Evolutionary conservation across 106 monocot species (phyloP).

Genomic region (Dendrobium catenatum): DNA sequence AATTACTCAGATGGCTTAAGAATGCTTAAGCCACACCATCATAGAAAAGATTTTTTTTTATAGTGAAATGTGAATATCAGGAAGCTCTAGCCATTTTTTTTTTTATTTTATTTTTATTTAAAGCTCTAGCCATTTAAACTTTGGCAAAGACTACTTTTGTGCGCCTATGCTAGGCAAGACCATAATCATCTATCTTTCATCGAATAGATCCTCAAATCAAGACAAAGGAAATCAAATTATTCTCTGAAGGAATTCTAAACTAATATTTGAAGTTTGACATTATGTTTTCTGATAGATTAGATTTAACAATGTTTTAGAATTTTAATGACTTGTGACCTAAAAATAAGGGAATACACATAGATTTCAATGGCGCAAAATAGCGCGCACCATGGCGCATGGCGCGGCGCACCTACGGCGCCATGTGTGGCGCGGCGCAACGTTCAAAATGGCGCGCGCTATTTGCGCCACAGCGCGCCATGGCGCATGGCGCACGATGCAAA

Average conservation of each 20-base stretch:
- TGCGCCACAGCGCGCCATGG: no score
- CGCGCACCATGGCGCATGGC: no score
- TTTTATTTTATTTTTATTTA: no score
- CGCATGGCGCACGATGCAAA: no score
- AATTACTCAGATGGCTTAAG: not conserved
- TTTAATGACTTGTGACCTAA: not conserved
- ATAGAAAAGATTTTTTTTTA: not conserved
- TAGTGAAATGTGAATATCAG: not conserved
- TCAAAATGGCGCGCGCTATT: no score
- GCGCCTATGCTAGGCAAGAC: not conserved
- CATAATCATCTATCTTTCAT: not conserved
- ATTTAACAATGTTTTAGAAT: slow-evolving; percentile 2
- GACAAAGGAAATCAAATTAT: not conserved
- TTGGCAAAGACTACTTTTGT: not conserved
- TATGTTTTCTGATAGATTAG: not conserved
- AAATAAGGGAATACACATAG: not conserved
- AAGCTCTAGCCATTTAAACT: not conserved
- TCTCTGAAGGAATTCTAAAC: not conserved
- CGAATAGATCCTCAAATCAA: not conserved
- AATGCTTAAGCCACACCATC: not conserved
- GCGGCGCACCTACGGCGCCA: no score
- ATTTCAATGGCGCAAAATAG: no score
- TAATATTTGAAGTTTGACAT: not conserved
- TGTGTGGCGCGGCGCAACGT: no score
- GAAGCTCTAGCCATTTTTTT: not conserved